Conservation (phyloP, 2,329 filamentous ascomycete species). For the Penicillium hordei region DNA sequence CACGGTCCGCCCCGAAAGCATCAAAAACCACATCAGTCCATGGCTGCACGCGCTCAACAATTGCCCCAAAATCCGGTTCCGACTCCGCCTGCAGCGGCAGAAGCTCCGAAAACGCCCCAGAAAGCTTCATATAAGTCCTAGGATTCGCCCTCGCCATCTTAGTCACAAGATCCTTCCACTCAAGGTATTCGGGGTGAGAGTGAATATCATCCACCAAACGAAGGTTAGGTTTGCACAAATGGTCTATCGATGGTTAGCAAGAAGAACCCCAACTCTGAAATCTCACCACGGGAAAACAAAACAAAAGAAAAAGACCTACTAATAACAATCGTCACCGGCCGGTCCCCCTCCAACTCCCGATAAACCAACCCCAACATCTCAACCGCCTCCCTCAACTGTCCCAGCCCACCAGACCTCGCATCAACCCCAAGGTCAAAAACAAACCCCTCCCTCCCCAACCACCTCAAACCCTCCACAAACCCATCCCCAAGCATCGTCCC, state of each 20-base stretch:
- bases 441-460: constrained; percentile 63
- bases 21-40: constrained; percentile 73
- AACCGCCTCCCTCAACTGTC: constrained; percentile 69
- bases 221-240: constrained; percentile 85
- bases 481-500: constrained; percentile 63
- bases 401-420: constrained; percentile 70
- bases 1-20: constrained; percentile 67
- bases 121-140: constrained; percentile 86
- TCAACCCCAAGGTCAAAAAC: constrained; percentile 85
- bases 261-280: constrained; percentile 1
- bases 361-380: constrained; percentile 69
- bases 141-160: constrained; percentile 61
- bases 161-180: constrained; percentile 69
- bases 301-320: constrained; percentile 44
- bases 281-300: background rate
- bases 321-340: constrained; percentile 67
- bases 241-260: constrained; percentile 58
- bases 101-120: constrained; percentile 80
- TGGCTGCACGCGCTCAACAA: constrained; percentile 61
- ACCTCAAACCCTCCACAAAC: constrained; percentile 66
- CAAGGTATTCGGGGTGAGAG: constrained; percentile 58
- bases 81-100: constrained; percentile 41
- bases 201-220: constrained; percentile 47
- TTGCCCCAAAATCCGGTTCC: constrained; percentile 21
- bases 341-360: constrained; percentile 51